phyloP scores from a whole-genome alignment of 2,329 filamentous ascomycete species.

The Trichoderma sp. region DNA sequence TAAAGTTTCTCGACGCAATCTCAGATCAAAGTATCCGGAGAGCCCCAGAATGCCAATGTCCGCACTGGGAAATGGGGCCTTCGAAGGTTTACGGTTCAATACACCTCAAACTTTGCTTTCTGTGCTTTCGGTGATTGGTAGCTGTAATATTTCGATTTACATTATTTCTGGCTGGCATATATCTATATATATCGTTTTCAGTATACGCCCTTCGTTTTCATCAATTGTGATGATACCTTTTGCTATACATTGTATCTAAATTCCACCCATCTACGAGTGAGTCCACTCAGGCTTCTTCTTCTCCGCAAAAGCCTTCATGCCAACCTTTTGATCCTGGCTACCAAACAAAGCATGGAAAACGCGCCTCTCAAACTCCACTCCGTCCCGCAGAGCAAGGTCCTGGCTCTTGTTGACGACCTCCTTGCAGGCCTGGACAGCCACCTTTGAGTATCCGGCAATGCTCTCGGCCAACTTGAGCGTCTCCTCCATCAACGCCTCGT shows the following conservation, averaged over 20 bases:
- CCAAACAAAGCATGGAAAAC: constrained; percentile 94
- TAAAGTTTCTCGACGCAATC: background rate
- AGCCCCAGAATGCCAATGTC: no score
- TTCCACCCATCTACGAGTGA: constrained; percentile 61
- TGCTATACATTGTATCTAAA: background rate
- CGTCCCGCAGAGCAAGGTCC: constrained; percentile 83
- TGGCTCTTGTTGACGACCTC: constrained; percentile 99
- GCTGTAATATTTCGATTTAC: background rate
- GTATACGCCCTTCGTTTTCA: background rate
- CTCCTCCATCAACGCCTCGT: constrained; percentile 81
- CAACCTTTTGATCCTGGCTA: constrained; percentile 95
- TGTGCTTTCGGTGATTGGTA: background rate
- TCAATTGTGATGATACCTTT: background rate
- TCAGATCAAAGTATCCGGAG: background rate
- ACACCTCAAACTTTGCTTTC: background rate
- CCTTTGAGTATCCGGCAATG: constrained; percentile 82
- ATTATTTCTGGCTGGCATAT: background rate
- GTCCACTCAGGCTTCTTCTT: constrained; percentile 94
- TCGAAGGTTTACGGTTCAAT: background rate
- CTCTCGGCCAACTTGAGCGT: constrained; percentile 83
- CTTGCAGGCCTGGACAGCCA: constrained; percentile 89
- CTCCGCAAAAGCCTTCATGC: constrained; percentile 92
- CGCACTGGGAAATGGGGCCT: no score
- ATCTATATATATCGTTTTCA: background rate
- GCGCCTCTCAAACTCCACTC: constrained; percentile 91